These are phyloP conservation scores for Dacryopinax spathularia DNA, from an alignment of 768 basidiomycete species.

Conservation along the genomic window DNA sequence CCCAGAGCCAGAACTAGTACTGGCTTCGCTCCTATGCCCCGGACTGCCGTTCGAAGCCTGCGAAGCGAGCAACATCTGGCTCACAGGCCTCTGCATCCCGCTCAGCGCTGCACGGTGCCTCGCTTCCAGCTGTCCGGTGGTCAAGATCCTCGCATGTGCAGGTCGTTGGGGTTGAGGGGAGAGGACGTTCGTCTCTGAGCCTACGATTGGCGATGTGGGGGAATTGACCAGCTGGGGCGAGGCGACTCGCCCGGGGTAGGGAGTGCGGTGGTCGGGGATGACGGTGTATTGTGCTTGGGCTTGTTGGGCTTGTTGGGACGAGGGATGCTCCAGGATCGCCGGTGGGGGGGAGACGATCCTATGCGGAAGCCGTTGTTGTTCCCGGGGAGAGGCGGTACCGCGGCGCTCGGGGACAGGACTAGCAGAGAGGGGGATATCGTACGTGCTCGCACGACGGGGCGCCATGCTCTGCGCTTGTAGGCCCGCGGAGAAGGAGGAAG, in stretches of 20 bases:
- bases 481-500: no score
- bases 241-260: neutral
- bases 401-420: neutral
- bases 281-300: neutral
- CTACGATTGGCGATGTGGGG: neutral
- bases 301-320: neutral
- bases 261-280: neutral
- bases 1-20: neutral
- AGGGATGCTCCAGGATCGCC: neutral
- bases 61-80: neutral
- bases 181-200: neutral
- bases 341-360: conserved; percentile 1
- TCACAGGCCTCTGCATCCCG: neutral
- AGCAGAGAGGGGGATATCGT: neutral
- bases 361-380: neutral
- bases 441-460: neutral
- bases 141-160: neutral
- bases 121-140: neutral
- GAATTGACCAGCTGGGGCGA: neutral
- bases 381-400: neutral
- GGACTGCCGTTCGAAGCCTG: neutral
- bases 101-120: neutral
- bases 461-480: neutral
- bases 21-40: neutral
- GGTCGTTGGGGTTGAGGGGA: neutral